A percentile compares a stretch with the other conserved stretches of the same genome.
Conservation (phyloP, 2,329 filamentous ascomycete species). For the Colletotrichum magnum region DNA sequence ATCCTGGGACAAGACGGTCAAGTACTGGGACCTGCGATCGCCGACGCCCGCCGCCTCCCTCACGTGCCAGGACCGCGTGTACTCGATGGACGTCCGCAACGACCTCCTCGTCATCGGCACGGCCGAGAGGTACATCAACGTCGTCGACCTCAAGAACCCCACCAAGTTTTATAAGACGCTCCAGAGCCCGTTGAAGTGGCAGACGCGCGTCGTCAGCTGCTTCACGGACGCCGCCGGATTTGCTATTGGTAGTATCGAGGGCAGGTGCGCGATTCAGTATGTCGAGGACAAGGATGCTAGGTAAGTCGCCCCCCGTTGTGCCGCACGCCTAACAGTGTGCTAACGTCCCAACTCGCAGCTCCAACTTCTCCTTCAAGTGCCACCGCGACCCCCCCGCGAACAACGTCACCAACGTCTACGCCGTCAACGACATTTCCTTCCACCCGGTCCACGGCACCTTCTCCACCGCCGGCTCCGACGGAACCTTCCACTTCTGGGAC, state of each 20-base stretch:
- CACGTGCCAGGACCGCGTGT: conserved; percentile 82
- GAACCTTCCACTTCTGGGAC: conserved; percentile 98
- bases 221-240: conserved; percentile 94
- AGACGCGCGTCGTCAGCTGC: conserved; percentile 94
- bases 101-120: conserved; percentile 92
- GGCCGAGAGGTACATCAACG: conserved; percentile 95
- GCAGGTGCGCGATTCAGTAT: conserved; percentile 97
- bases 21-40: conserved; percentile 87
- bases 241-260: conserved; percentile 96
- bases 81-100: conserved; percentile 92
- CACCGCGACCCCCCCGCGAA: conserved; percentile 85
- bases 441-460: conserved; percentile 98
- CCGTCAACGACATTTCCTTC: conserved; percentile 98
- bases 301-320: conserved; percentile 57
- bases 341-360: conserved; percentile 60
- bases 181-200: conserved; percentile 97
- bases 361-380: conserved; percentile 99
- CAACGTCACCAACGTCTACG: conserved; percentile 90
- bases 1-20: conserved; percentile 91
- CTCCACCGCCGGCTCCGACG: conserved; percentile 94
- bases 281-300: conserved; percentile 93
- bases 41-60: conserved; percentile 76
- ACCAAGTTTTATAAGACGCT: conserved; percentile 95
- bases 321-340: neutral
- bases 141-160: conserved; percentile 91